Conservation (phyloP, 441 rosid genomes). For the Jatropha podagrica region DNA sequence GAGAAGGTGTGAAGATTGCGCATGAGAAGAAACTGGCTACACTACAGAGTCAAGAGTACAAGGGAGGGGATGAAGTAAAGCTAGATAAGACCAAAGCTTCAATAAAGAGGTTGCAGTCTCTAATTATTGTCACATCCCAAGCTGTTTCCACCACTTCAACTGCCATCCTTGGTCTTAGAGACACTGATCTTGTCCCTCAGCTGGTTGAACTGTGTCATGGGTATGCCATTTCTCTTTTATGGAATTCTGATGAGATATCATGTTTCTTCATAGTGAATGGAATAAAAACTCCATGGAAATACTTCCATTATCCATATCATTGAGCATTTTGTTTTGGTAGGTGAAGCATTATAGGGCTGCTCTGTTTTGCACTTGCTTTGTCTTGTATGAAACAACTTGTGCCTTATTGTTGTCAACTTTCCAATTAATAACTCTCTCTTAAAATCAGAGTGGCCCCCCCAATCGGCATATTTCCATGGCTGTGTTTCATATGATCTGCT, state of each 20-base stretch:
- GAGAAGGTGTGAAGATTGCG: slow-evolving; percentile 90
- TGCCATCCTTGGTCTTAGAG: slow-evolving; percentile 70
- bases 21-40: slow-evolving; percentile 76
- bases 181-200: slow-evolving; percentile 86
- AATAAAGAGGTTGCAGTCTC: slow-evolving; percentile 64
- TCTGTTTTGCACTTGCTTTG: slow-evolving; percentile 26
- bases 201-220: slow-evolving; percentile 85
- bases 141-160: slow-evolving; percentile 88
- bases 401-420: slow-evolving; percentile 28
- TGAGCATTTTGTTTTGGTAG: slow-evolving; percentile 30
- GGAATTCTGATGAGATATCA: slow-evolving; percentile 1
- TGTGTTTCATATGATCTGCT: slow-evolving; percentile 11
- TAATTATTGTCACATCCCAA: slow-evolving; percentile 71
- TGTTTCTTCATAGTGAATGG: neutral
- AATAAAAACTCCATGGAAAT: neutral
- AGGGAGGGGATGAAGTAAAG: slow-evolving; percentile 77
- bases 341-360: slow-evolving; percentile 32
- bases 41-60: slow-evolving; percentile 87
- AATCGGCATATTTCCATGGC: slow-evolving; percentile 16
- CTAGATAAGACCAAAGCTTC: slow-evolving; percentile 83
- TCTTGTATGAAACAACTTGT: slow-evolving; percentile 21
- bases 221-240: slow-evolving; percentile 36
- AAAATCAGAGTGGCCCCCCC: slow-evolving; percentile 37
- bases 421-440: slow-evolving; percentile 22
- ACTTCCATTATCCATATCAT: neutral